phyloP scores from a whole-genome alignment of 2,329 filamentous ascomycete species.

The Stagonosporopsis chrysanthemi region DNA sequence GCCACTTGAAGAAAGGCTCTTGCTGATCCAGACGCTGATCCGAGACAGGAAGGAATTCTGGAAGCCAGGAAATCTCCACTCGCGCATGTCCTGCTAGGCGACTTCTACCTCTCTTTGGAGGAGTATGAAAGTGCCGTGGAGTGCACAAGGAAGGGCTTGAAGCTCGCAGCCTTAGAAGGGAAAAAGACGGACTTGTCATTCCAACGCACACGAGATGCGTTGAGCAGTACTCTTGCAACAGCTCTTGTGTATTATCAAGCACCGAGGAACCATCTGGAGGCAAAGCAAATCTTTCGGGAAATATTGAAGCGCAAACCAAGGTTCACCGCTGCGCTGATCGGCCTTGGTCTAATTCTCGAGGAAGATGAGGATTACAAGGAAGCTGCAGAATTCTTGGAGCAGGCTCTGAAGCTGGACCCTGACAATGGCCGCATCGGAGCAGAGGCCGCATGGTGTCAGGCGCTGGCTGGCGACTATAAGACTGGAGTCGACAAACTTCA shows the following conservation, averaged over 20 bases:
- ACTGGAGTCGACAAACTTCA: constrained; percentile 74
- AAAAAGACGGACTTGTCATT: constrained; percentile 73
- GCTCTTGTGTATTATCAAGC: constrained; percentile 89
- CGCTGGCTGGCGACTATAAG: constrained; percentile 78
- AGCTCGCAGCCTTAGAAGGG: constrained; percentile 66
- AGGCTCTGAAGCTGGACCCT: constrained; percentile 76
- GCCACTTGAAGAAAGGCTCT: not conserved
- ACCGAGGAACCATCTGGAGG: constrained; percentile 87
- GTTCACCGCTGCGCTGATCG: constrained; percentile 83
- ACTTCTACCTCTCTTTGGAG: constrained; percentile 84
- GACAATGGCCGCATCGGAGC: constrained; percentile 80
- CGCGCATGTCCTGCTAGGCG: constrained; percentile 80
- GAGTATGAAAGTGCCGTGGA: constrained; percentile 86
- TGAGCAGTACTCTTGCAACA: constrained; percentile 82
- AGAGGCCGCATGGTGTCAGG: constrained; percentile 92
- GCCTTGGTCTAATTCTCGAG: constrained; percentile 88
- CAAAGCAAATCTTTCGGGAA: constrained; percentile 82
- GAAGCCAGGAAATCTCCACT: constrained; percentile 71
- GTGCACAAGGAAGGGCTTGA: constrained; percentile 76
- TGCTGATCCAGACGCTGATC: constrained; percentile 6
- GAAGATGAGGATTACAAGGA: constrained; percentile 88
- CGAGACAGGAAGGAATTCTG: constrained; percentile 54
- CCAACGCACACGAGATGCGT: constrained; percentile 70
- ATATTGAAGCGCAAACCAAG: constrained; percentile 78
- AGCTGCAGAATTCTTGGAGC: constrained; percentile 80